phyloP scores from a whole-genome alignment of 768 basidiomycete species.

The Mycena chlorophos region DNA sequence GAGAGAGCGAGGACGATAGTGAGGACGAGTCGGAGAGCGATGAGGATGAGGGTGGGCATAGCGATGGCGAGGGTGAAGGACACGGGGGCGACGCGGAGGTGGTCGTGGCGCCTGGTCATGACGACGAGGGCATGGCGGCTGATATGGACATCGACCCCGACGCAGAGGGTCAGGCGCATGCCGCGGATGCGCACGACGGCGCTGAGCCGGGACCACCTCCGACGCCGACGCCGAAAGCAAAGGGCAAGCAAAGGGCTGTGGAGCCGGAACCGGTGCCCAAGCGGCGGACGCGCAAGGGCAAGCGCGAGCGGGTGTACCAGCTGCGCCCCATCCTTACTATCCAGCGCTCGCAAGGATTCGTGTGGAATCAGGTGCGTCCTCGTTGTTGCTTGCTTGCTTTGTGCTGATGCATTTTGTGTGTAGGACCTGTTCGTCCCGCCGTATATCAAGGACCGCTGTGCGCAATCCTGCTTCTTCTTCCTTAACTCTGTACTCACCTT shows the following conservation, averaged over 20 bases:
- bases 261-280: slow-evolving; percentile 57
- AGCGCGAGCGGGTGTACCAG: slow-evolving; percentile 50
- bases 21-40: slow-evolving; percentile 67
- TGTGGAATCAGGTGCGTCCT: slow-evolving; percentile 80
- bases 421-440: slow-evolving; percentile 87
- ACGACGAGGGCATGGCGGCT: slow-evolving; percentile 38
- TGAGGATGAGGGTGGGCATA: slow-evolving; percentile 23
- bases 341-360: slow-evolving; percentile 84
- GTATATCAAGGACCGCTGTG: slow-evolving; percentile 89
- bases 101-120: slow-evolving; percentile 29
- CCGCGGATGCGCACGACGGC: slow-evolving; percentile 33
- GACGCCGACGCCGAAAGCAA: slow-evolving; percentile 55
- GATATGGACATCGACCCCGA: slow-evolving; percentile 53
- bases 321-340: slow-evolving; percentile 85
- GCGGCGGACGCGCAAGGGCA: slow-evolving; percentile 50
- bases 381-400: not conserved
- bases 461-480: slow-evolving; percentile 34
- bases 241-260: slow-evolving; percentile 79
- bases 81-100: slow-evolving; percentile 27
- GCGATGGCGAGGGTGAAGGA: slow-evolving; percentile 40
- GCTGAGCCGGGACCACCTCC: not conserved
- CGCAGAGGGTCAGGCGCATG: slow-evolving; percentile 30
- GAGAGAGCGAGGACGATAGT: slow-evolving; percentile 60
- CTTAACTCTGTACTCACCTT: slow-evolving; percentile 5
- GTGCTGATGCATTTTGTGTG: slow-evolving; percentile 4